A percentile compares a stretch with the other conserved stretches of the same genome.
Evolutionary conservation across 2,329 filamentous ascomycete species (phyloP).

Genomic region (Fusarium scirpi): DNA sequence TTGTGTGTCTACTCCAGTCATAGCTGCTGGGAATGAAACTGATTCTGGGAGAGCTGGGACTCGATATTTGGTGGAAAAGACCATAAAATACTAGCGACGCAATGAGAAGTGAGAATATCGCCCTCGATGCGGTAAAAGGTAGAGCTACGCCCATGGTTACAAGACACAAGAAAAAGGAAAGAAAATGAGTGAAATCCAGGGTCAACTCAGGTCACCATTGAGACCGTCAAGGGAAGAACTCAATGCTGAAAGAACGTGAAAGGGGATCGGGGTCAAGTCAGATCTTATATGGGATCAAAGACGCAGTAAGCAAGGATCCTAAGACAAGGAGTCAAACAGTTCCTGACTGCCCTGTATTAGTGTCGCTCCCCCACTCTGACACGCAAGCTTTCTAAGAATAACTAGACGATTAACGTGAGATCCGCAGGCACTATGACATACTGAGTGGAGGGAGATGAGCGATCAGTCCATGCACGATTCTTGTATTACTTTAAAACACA

Average conservation of each 20-base stretch:
- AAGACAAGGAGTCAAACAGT: constrained; percentile 28
- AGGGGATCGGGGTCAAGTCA: constrained; percentile 7
- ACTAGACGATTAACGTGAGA: constrained; percentile 19
- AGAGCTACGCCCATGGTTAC: constrained; percentile 41
- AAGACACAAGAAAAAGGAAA: neutral
- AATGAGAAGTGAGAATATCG: constrained; percentile 34
- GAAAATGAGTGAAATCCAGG: constrained; percentile 7
- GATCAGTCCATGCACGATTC: constrained; percentile 25
- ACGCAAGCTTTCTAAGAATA: constrained; percentile 40
- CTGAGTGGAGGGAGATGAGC: constrained; percentile 13
- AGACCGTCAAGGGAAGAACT: neutral
- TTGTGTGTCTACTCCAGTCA: constrained; percentile 37
- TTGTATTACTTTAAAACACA: neutral
- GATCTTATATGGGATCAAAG: constrained; percentile 31
- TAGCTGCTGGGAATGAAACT: constrained; percentile 41
- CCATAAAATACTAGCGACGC: constrained; percentile 24
- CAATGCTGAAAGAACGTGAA: neutral
- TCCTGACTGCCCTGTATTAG: constrained; percentile 9
- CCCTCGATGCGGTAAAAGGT: constrained; percentile 37
- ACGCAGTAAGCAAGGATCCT: constrained; percentile 17
- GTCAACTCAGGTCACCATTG: constrained; percentile 31
- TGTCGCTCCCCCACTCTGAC: constrained; percentile 22
- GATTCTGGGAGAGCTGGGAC: constrained; percentile 13
- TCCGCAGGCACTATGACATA: constrained; percentile 22
- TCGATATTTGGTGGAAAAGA: constrained; percentile 30